Conservation (phyloP, 2,329 filamentous ascomycete genomes). For the Penicillium expansum region DNA sequence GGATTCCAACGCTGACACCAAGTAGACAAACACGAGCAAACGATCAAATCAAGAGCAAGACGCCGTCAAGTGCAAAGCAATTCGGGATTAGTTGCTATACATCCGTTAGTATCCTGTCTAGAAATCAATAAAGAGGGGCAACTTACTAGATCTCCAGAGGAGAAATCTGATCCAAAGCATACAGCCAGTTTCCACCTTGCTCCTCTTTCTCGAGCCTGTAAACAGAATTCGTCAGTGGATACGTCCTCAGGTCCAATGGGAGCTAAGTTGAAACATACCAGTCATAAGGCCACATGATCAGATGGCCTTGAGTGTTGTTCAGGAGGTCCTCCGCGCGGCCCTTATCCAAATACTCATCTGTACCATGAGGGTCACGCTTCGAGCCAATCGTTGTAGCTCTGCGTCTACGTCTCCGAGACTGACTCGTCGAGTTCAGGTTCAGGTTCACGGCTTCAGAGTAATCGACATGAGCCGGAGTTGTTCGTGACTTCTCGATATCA, state of each 20-base stretch:
- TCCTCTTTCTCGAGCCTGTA: conserved; percentile 78
- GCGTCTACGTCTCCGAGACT: conserved; percentile 40
- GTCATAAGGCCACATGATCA: conserved; percentile 93
- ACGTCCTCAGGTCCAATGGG: background rate
- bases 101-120: conserved; percentile 18
- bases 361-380: conserved; percentile 49
- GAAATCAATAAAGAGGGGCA: background rate
- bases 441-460: conserved; percentile 43
- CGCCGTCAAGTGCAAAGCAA: conserved; percentile 14
- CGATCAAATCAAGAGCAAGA: conserved; percentile 7
- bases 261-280: conserved; percentile 53
- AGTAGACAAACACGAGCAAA: background rate
- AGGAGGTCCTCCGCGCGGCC: conserved; percentile 79
- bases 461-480: conserved; percentile 33
- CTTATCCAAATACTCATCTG: conserved; percentile 72
- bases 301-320: conserved; percentile 76
- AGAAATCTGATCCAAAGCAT: conserved; percentile 92
- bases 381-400: conserved; percentile 48
- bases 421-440: conserved; percentile 38
- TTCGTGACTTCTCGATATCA: conserved; percentile 33
- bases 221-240: conserved; percentile 11
- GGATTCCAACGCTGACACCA: background rate
- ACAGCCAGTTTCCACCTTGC: conserved; percentile 91
- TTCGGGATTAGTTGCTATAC: conserved; percentile 30
- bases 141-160: conserved; percentile 85